Evolutionary conservation across 1,284 basidiomycete species (phyloP).

Genomic region (Boletus smithii): DNA sequence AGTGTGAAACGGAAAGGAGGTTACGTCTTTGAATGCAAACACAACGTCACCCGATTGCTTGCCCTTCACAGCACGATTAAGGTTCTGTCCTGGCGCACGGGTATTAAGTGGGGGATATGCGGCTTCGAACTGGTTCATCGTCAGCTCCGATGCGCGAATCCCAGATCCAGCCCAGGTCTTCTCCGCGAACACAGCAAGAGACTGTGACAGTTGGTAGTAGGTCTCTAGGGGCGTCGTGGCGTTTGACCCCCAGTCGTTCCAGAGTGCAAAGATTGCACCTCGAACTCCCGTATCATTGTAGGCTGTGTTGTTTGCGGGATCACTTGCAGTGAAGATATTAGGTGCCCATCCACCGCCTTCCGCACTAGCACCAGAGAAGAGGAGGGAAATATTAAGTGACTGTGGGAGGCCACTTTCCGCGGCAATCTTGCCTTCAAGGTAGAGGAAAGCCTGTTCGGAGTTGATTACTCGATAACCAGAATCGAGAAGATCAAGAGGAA

Average conservation of each 20-base stretch:
- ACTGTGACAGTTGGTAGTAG: conserved; percentile 36
- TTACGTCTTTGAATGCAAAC: conserved; percentile 23
- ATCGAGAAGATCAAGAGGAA: conserved; percentile 34
- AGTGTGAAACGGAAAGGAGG: conserved; percentile 27
- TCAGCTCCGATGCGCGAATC: conserved; percentile 29
- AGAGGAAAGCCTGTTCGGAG: conserved; percentile 37
- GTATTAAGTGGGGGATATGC: conserved; percentile 33
- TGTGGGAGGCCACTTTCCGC: conserved; percentile 33
- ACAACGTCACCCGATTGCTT: conserved; percentile 22
- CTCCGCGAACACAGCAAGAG: conserved; percentile 36
- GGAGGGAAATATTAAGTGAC: conserved; percentile 28
- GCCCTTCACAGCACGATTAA: conserved; percentile 32
- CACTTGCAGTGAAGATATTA: conserved; percentile 32
- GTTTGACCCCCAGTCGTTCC: conserved; percentile 42
- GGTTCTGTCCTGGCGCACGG: conserved; percentile 37
- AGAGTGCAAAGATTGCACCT: conserved; percentile 38
- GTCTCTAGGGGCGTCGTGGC: conserved; percentile 40
- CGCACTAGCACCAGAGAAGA: conserved; percentile 32
- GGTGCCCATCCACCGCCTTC: conserved; percentile 37
- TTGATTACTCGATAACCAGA: conserved; percentile 38
- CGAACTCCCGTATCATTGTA: conserved; percentile 27
- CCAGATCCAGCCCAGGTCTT: conserved; percentile 39
- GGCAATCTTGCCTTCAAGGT: conserved; percentile 37
- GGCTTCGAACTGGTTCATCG: conserved; percentile 31
- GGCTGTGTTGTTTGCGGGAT: conserved; percentile 33